phyloP scores from a whole-genome alignment of 1,284 basidiomycete genomes.

The Leccinum griseonigrum region DNA sequence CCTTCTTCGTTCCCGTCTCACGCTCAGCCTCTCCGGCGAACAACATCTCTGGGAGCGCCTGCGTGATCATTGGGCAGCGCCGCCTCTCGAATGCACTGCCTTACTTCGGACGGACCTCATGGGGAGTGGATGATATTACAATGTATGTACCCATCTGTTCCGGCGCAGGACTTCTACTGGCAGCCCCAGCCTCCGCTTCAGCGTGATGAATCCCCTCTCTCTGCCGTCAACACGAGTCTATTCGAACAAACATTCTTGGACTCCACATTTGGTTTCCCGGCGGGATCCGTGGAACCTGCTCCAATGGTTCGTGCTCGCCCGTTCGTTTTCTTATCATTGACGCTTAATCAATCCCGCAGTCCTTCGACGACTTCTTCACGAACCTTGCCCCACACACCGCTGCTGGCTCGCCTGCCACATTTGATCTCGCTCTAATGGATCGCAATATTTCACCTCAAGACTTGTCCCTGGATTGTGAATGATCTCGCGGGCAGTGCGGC shows the following conservation, averaged over 20 bases:
- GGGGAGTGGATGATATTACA: slow-evolving; percentile 27
- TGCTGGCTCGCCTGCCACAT: slow-evolving; percentile 16
- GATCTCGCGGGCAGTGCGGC: slow-evolving; percentile 6
- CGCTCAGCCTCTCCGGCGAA: slow-evolving; percentile 43
- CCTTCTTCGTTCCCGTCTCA: slow-evolving; percentile 33
- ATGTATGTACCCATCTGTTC: slow-evolving; percentile 4
- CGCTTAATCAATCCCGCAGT: slow-evolving; percentile 7
- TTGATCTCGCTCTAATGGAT: slow-evolving; percentile 33
- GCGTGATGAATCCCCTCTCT: slow-evolving; percentile 45
- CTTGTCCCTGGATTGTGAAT: slow-evolving; percentile 8
- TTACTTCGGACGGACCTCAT: slow-evolving; percentile 22
- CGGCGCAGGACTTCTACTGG: slow-evolving; percentile 8
- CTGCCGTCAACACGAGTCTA: slow-evolving; percentile 49
- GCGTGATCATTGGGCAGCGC: slow-evolving; percentile 36
- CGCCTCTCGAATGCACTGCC: slow-evolving; percentile 33
- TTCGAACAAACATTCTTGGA: slow-evolving; percentile 45
- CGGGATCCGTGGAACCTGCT: slow-evolving; percentile 15
- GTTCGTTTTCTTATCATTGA: not conserved
- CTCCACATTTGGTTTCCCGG: slow-evolving; percentile 31
- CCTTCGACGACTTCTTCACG: slow-evolving; percentile 24
- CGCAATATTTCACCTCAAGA: slow-evolving; percentile 19
- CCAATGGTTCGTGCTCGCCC: slow-evolving; percentile 20
- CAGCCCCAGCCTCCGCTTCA: slow-evolving; percentile 31
- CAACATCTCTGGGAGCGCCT: slow-evolving; percentile 39
- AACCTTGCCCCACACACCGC: slow-evolving; percentile 18